Evolutionary conservation across 192 early-diverging fungal species (phyloP), one percentile per base, ranked within the genome.

Genomic region (Gorgonomyces haynaldii): DNA sequence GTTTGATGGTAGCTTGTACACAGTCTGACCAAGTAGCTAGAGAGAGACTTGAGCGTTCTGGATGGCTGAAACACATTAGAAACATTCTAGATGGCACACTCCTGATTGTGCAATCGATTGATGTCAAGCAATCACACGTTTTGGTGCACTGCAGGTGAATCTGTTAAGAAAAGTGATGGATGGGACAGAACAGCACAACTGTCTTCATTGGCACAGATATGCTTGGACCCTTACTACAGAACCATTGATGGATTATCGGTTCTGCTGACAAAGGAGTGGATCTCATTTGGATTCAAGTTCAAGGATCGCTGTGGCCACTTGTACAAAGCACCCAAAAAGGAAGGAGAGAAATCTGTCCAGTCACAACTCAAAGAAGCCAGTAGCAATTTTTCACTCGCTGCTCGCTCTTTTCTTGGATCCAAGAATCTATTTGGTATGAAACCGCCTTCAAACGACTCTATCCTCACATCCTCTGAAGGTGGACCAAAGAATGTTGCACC

Each of bases 181-280:
- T 98, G 95, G 95, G 95, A 98, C 64, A 79, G 95, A 17, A 98
- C 95, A 0, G 84, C 91, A 15, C 95, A 98, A 64, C 61, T 98
- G 37, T 85, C 81, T 12, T 86, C 89, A 4, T 69, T 92, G 16
- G 75, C 92, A 35, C 79, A 88, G 60, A 52, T 98, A 17, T 96
- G 91, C 47, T 61, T 98, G 42, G 95, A 98, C 37, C 92, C 95
- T 3, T 96, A 81, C 60, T 98, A 92, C 62, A 86, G 95, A 45
- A 93, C 95, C 3, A 76, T 89, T n/a, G 65, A 69, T 37, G 95
- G 95, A 4, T 90, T 98, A 58, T 76, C 78, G 23, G 78, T 91
- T 7, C 65, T 98, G 43, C 66, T 98, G 17, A 90, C 93, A 60
- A 98, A 98, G 60, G 95, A 98, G 52, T 98, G 95, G 95, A 75